Base-by-base conservation (phyloP, 73 alveolate species). In the Uronychia binucleata region DNA sequence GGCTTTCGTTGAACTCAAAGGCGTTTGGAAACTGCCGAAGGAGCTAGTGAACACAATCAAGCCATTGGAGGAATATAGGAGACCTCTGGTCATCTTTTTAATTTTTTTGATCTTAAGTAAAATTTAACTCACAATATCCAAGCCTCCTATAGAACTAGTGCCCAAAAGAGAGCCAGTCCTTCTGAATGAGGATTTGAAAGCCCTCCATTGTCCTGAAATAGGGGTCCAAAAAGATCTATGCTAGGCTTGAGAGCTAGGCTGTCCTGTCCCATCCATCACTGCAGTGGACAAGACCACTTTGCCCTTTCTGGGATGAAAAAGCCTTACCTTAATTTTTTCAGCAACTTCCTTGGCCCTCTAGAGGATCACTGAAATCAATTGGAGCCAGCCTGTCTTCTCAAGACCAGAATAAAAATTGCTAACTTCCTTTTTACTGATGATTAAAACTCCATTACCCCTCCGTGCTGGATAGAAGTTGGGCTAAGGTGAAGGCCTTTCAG, bases 221-320 rank as follows among this genome's bases (percentile, higher is more conserved):
- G 1, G 99, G 99, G 87, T 98, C 99, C 58, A 98, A 75, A 82
- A 96, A 85, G 32, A 97, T 78, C 83, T 97, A 93, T 5, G 98
- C 83, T 27, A 97, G 88, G 77, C 97, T 77, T 14, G 95, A 95
- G 26, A 98, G 88, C 88, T 98, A 93, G 14, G 99, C 96, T 1
- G 99, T 98, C 86, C 99, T 92, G 96, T 98, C 99, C 99, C 99
- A 98, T 8, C 99, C 99, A 96, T 98, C 99, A 77, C 98, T 87
- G 80, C 99, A 98, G 88, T 98, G 99, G 77, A 98, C 97, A 28
- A 98, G 88, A 14, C 93, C 97, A 87, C 90, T 94, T 76, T 85
- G 89, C 74, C 95, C 90, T 14, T n/a, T 89, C 74, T 80, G 28
- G 35, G n/a, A n/a, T n/a, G n/a, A n/a, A n/a, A n/a, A n/a, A n/a